phyloP scores from a whole-genome alignment of 768 basidiomycete genomes.

The Porphyrellus cyaneotinctus region DNA sequence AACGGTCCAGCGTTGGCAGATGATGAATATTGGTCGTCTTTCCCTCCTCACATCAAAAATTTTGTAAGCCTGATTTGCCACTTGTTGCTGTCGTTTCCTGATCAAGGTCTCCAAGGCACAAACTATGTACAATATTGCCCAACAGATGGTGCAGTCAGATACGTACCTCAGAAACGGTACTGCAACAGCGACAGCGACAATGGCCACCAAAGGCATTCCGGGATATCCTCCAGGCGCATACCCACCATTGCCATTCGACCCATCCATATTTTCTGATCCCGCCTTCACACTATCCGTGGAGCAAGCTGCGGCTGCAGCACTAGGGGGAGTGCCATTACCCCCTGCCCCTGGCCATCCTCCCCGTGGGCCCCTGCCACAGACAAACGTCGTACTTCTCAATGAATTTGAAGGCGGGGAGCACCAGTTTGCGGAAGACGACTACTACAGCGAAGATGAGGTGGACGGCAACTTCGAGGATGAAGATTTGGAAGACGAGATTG shows the following conservation, averaged over 20 bases:
- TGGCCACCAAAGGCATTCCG: constrained; percentile 33
- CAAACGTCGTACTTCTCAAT: constrained; percentile 38
- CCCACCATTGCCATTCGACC: constrained; percentile 45
- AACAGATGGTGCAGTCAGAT: constrained; percentile 55
- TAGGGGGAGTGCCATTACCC: constrained; percentile 21
- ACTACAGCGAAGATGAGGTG: constrained; percentile 46
- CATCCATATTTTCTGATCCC: constrained; percentile 51
- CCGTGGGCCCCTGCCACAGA: constrained; percentile 29
- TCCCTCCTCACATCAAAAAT: constrained; percentile 64
- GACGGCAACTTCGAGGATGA: constrained; percentile 41
- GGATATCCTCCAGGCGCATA: constrained; percentile 42
- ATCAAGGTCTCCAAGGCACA: constrained; percentile 43
- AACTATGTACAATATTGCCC: constrained; percentile 66
- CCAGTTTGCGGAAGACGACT: constrained; percentile 39
- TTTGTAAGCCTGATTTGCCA: constrained; percentile 50
- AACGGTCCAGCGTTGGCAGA: constrained; percentile 35
- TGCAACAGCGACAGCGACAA: constrained; percentile 27
- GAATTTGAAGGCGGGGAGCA: constrained; percentile 36
- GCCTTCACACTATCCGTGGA: constrained; percentile 50
- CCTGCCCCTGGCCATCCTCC: constrained; percentile 31
- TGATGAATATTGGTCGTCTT: constrained; percentile 66
- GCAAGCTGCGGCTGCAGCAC: constrained; percentile 39
- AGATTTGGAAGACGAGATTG: constrained; percentile 31
- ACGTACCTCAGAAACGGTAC: constrained; percentile 36
- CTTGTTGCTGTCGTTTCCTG: constrained; percentile 23